Conservation (phyloP, 768 basidiomycete species). For the Aureoboletus auriporus region DNA sequence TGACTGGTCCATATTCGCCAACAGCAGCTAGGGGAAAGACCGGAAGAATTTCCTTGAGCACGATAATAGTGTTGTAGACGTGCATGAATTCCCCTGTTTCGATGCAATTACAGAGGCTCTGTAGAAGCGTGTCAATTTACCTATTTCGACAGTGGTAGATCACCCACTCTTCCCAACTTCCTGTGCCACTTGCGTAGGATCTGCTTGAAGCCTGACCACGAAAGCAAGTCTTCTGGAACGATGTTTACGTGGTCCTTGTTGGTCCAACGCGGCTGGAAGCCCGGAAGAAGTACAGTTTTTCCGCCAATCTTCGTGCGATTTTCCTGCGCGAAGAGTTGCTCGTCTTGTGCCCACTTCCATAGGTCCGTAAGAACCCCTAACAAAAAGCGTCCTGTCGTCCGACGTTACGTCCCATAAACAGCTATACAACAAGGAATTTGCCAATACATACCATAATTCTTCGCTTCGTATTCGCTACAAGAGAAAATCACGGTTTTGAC, state of each 20-base stretch:
- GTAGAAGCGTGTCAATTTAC: conserved; percentile 2
- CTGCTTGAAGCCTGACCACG: conserved; percentile 66
- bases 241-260: conserved; percentile 39
- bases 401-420: background rate
- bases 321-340: conserved; percentile 67
- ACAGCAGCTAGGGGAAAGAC: conserved; percentile 78
- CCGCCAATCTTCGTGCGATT: conserved; percentile 63
- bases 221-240: conserved; percentile 50
- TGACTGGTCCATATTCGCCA: conserved; percentile 46
- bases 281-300: conserved; percentile 60
- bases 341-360: conserved; percentile 75
- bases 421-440: background rate
- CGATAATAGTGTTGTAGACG: conserved; percentile 93
- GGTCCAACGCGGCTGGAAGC: conserved; percentile 55
- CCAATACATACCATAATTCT: conserved; percentile 73
- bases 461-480: conserved; percentile 93
- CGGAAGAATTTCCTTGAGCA: conserved; percentile 86
- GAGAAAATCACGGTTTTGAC: conserved; percentile 84
- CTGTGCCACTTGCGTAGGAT: conserved; percentile 83
- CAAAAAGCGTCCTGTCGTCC: conserved; percentile 74
- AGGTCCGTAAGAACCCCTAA: conserved; percentile 74
- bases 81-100: conserved; percentile 93
- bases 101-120: conserved; percentile 82
- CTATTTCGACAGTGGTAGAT: background rate
- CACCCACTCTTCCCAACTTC: conserved; percentile 63